phyloP scores from a whole-genome alignment of 495 filamentous ascomycete species.

The Halenospora varia region DNA sequence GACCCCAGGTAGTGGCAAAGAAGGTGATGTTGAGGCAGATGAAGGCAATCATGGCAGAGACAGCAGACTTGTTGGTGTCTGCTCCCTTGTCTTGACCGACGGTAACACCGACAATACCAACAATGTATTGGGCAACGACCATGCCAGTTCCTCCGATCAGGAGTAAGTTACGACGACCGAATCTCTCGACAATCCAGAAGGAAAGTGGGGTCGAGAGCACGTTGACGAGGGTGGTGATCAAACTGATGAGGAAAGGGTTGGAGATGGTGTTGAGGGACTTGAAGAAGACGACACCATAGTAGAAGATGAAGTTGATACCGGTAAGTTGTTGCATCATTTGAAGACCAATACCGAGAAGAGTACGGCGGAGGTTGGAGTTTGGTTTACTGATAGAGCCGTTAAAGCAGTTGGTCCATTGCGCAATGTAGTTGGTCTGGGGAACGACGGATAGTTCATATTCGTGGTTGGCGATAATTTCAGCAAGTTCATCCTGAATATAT shows the following conservation, averaged over 20 bases:
- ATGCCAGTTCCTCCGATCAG: slow-evolving; percentile 76
- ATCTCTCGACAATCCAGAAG: slow-evolving; percentile 77
- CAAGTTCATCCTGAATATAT: slow-evolving; percentile 61
- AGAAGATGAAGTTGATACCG: slow-evolving; percentile 93
- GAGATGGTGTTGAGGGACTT: slow-evolving; percentile 62
- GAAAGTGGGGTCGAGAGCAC: slow-evolving; percentile 76
- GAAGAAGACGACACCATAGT: slow-evolving; percentile 83
- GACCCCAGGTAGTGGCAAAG: slow-evolving; percentile 76
- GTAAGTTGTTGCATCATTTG: slow-evolving; percentile 64
- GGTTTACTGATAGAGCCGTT: slow-evolving; percentile 43
- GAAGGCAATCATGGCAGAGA: slow-evolving; percentile 70
- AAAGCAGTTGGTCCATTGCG: slow-evolving; percentile 65
- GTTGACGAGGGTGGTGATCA: slow-evolving; percentile 84
- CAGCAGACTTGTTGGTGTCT: slow-evolving; percentile 33
- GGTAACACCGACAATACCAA: slow-evolving; percentile 69
- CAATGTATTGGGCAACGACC: slow-evolving; percentile 80
- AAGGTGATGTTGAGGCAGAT: slow-evolving; percentile 72
- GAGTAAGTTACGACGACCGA: slow-evolving; percentile 80
- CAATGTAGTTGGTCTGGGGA: slow-evolving; percentile 54
- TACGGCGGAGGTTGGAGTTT: slow-evolving; percentile 46
- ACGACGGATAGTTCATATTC: slow-evolving; percentile 56
- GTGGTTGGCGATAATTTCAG: slow-evolving; percentile 72
- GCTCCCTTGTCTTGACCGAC: slow-evolving; percentile 43
- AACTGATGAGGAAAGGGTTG: slow-evolving; percentile 73
- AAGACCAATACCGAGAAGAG: slow-evolving; percentile 57